Conservation (phyloP, 2,329 filamentous ascomycete species). For the Aspergillus aculeatinus region DNA sequence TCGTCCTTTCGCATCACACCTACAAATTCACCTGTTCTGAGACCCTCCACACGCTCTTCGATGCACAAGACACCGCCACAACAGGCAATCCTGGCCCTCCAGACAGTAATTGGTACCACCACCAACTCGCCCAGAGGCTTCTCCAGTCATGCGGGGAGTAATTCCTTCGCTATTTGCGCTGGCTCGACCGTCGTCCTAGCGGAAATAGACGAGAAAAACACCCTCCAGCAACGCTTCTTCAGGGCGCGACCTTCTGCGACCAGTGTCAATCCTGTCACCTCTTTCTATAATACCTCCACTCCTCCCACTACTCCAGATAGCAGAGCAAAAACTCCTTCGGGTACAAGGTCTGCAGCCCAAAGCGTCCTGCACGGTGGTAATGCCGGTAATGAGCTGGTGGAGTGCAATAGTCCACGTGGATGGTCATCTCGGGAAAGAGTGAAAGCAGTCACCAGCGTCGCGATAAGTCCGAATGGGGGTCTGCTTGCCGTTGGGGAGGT, state of each 20-base stretch:
- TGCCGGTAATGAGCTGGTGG: slow-evolving; percentile 54
- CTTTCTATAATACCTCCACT: slow-evolving; percentile 56
- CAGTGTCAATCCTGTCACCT: slow-evolving; percentile 62
- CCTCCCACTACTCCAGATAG: slow-evolving; percentile 56
- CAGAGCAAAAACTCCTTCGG: slow-evolving; percentile 59
- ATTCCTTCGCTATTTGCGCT: slow-evolving; percentile 82
- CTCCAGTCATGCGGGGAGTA: slow-evolving; percentile 69
- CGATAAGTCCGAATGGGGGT: slow-evolving; percentile 80
- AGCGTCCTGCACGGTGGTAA: slow-evolving; percentile 46
- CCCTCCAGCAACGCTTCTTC: slow-evolving; percentile 79
- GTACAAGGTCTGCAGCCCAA: slow-evolving; percentile 50
- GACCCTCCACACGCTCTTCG: slow-evolving; percentile 64
- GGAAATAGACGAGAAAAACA: slow-evolving; percentile 66
- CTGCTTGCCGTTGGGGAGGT: slow-evolving; percentile 88
- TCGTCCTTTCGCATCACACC: slow-evolving; percentile 66
- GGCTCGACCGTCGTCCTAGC: slow-evolving; percentile 92
- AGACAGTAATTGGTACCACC: slow-evolving; percentile 87
- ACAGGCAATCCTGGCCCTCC: slow-evolving; percentile 63
- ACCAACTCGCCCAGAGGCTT: slow-evolving; percentile 82
- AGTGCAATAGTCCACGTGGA: slow-evolving; percentile 64
- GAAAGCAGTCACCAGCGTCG: slow-evolving; percentile 88
- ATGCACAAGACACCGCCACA: slow-evolving; percentile 44
- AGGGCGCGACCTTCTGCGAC: slow-evolving; percentile 72
- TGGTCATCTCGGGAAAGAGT: slow-evolving; percentile 90
- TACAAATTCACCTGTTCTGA: slow-evolving; percentile 70